Evolutionary conservation across 371 early-diverging fungal species (phyloP), one percentile per base, ranked within the genome.

Genomic region (Mucor irregularis): DNA sequence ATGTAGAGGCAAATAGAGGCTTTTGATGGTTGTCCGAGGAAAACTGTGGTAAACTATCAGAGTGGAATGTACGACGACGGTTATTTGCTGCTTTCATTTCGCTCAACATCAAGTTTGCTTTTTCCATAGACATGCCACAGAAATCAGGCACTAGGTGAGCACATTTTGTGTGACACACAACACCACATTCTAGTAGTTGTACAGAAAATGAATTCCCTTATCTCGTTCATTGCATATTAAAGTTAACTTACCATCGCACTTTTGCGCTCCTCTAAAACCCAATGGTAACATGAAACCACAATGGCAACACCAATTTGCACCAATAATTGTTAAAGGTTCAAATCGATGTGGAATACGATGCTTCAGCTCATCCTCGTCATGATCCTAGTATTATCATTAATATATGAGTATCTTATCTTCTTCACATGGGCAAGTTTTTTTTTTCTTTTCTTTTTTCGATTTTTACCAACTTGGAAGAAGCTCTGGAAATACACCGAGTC

Each of bases 311-410:
- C 96, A 98, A 60, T 85, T 84, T 16, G 91, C 88, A 11, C 84
- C 85, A 52, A 90, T 74, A 50, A 83, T 88, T 28, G 88, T 85
- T 8, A 85, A 62, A 25, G 76, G 80, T 56, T 91, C 89, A 64
- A 92, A 94, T 21, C 92, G 84, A 78, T 98, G 99, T 14, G 94
- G 94, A 60, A 97, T 95, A 49, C 89, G 87, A 76, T 97, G 96
- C 38, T 87, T 85, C 21, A 90, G 69, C 22, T 87, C 80, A 24
- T 88, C 87, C 39, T 78, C 78, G 43, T 82, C 78, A 9, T 78
- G 68, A 43, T 78, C 78, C 66, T 75, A 68, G 2, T n/a, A 14
- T 7, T 19, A 19, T 35, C 22, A 28, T 7, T 39, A 28, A 30
- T 19, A 39, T n/a, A 35, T 4, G 4, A n/a, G n/a, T n/a, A n/a